Percentiles rank a stretch among this genome's conserved stretches.
Evolutionary conservation across 2,329 filamentous ascomycete genomes (phyloP).

Genomic region (Xylaria polymorpha): DNA sequence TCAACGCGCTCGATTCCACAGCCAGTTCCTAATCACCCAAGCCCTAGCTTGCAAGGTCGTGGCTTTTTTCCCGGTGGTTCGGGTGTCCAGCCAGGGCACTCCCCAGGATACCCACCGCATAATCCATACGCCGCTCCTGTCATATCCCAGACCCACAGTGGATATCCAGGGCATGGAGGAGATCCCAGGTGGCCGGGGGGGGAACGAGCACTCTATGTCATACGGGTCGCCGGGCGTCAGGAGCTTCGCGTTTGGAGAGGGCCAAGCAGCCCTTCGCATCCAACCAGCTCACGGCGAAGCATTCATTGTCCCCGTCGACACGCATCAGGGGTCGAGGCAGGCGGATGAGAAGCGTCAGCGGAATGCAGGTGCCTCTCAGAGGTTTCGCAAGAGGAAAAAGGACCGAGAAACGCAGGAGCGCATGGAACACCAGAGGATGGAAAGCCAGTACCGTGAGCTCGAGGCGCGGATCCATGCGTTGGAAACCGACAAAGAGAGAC

Average conservation of each 20-base stretch:
- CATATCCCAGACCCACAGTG: conserved; percentile 37
- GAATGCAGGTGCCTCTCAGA: conserved; percentile 86
- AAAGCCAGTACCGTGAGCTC: conserved; percentile 75
- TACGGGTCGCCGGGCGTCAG: conserved; percentile 35
- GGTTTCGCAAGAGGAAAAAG: conserved; percentile 84
- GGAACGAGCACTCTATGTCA: conserved; percentile 38
- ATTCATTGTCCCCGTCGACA: conserved; percentile 76
- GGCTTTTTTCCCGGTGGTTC: conserved; percentile 37
- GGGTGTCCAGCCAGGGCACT: conserved; percentile 37
- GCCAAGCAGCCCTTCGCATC: conserved; percentile 45
- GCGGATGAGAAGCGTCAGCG: conserved; percentile 87
- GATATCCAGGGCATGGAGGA: conserved; percentile 37
- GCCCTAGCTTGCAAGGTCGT: conserved; percentile 39
- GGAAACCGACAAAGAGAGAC: conserved; percentile 76
- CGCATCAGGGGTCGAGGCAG: conserved; percentile 82
- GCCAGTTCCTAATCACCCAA: conserved; percentile 40
- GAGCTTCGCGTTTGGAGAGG: conserved; percentile 45
- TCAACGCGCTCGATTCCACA: conserved; percentile 48
- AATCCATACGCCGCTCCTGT: conserved; percentile 38
- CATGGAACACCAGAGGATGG: conserved; percentile 73
- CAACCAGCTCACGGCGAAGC: conserved; percentile 54
- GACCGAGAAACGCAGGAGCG: conserved; percentile 80
- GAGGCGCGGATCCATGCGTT: conserved; percentile 63
- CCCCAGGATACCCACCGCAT: conserved; percentile 33
- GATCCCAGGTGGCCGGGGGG: conserved; percentile 44